Percentiles rank a stretch among this genome's conserved stretches.
Conservation (phyloP, 1,284 basidiomycete genomes). For the Rhodotorula sp. region DNA sequence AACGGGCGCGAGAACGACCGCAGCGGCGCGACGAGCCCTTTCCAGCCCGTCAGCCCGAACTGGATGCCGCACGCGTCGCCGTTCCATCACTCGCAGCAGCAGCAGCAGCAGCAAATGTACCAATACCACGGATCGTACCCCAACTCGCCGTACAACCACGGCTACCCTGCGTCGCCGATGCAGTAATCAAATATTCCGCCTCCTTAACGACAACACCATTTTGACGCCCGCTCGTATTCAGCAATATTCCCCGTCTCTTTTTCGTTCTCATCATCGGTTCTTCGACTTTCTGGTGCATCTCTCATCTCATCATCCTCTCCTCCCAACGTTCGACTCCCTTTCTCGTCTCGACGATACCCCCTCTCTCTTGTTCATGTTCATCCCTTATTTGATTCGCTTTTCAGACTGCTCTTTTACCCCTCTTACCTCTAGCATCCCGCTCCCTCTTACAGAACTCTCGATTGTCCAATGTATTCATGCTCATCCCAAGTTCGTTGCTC, state of each 20-base stretch:
- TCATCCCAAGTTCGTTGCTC: too few species aligned
- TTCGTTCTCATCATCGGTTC: background rate
- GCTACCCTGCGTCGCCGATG: background rate
- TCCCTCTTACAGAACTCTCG: too few species aligned
- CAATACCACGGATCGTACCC: background rate
- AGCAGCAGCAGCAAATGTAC: background rate
- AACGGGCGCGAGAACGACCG: background rate
- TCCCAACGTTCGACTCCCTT: too few species aligned
- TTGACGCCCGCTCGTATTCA: background rate
- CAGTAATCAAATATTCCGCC: background rate
- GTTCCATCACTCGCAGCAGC: slow-evolving; percentile 2
- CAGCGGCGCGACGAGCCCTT: slow-evolving; percentile 11
- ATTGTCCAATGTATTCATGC: too few species aligned
- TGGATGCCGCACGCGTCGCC: slow-evolving; percentile 7
- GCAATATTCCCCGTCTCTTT: background rate
- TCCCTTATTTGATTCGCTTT: too few species aligned
- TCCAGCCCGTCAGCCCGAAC: slow-evolving; percentile 4
- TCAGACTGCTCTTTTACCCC: too few species aligned
- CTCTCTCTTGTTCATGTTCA: too few species aligned
- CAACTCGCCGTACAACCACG: slow-evolving; percentile 3
- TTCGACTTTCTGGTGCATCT: too few species aligned
- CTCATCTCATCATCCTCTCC: too few species aligned
- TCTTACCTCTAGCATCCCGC: too few species aligned
- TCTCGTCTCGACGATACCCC: too few species aligned
- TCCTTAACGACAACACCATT: background rate